Base-by-base conservation (phyloP, 371 early-diverging fungal species). In the Apophysomyces ossiformis region DNA sequence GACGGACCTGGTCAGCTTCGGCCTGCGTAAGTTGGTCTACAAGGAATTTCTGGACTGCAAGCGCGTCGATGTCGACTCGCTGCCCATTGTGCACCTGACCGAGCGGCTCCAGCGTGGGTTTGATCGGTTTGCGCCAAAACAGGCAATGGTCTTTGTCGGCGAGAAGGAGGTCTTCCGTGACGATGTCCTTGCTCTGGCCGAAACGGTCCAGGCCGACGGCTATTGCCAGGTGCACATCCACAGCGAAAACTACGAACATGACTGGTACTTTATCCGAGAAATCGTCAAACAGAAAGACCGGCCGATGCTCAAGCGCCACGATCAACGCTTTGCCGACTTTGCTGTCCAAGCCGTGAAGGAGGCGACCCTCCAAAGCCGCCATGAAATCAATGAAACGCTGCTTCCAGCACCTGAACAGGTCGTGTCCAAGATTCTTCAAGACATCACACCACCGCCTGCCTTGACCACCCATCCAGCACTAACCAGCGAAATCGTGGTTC, bases 201-300 rank as follows among this genome's bases (percentile, higher is more conserved):
- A 72, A 9, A 61, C 45, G 0, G 63, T 77, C 0, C 61, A 73
- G 35, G 62, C 63, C 12, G 76, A 75, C 39, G 71, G 73, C 11
- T 44, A 61, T 5, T 39, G 58, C 15, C 69, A 74, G 8, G 57
- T 78, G 8, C 45, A 59, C 4, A 54, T 78, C 6, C 54, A 69
- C 57, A 67, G 66, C 21, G 81, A 77, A 45, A 60, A 71, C 7
- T 76, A 76, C 66, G 61, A 68, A 12, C 81, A 81, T 61, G 76
- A 76, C 44, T 81, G 81, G 81, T 81, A 71, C 61, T 37, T 81
- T 59, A 74, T 77, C 21, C 76, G 71, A 18, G 74, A 76, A 16
- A 69, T 78, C n/a, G 67, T 81, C 39, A 73, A 69, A 18, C 68
- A 70, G 35, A 71, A 68, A 44, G 70, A 78, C 26, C 76, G 69